phyloP scores from a whole-genome alignment of 257 asterid species.

The Craterostigma plantagineum region DNA sequence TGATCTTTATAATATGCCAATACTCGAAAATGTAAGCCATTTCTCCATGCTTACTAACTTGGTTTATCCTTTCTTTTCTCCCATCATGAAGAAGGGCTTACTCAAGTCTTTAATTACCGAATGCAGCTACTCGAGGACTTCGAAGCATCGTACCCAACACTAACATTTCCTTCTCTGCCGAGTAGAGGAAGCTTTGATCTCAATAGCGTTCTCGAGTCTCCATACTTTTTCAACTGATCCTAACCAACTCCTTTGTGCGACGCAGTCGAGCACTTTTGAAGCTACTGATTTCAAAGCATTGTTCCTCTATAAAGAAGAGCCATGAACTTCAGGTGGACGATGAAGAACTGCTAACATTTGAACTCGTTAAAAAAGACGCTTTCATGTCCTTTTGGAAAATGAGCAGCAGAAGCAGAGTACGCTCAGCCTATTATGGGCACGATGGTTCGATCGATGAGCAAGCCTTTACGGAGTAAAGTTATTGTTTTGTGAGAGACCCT shows the following conservation, averaged over 20 bases:
- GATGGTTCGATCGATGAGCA: too few species aligned
- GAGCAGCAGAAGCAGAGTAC: too few species aligned
- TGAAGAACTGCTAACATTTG: too few species aligned
- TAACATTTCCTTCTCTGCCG: slow-evolving; percentile 60
- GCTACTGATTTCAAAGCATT: background rate
- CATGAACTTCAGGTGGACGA: background rate
- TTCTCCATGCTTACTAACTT: background rate
- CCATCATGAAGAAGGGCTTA: background rate
- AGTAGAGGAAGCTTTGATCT: slow-evolving; percentile 60
- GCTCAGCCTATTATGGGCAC: too few species aligned
- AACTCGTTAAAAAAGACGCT: too few species aligned
- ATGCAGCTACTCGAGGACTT: slow-evolving; percentile 67
- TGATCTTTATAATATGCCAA: slow-evolving; percentile 65
- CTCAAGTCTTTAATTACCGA: background rate
- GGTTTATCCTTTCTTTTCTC: background rate
- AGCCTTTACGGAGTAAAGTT: too few species aligned
- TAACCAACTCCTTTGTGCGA: background rate
- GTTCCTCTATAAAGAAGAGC: slow-evolving; percentile 4
- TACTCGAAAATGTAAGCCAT: slow-evolving; percentile 76
- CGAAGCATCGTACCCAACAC: slow-evolving; percentile 46
- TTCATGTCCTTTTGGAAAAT: too few species aligned
- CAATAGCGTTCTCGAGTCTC: slow-evolving; percentile 45
- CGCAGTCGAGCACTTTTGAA: background rate
- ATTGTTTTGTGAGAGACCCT: too few species aligned
- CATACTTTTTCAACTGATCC: slow-evolving; percentile 75